Evolutionary conservation across 768 basidiomycete genomes (phyloP).

Genomic region (Chlorophyllum brunneum): DNA sequence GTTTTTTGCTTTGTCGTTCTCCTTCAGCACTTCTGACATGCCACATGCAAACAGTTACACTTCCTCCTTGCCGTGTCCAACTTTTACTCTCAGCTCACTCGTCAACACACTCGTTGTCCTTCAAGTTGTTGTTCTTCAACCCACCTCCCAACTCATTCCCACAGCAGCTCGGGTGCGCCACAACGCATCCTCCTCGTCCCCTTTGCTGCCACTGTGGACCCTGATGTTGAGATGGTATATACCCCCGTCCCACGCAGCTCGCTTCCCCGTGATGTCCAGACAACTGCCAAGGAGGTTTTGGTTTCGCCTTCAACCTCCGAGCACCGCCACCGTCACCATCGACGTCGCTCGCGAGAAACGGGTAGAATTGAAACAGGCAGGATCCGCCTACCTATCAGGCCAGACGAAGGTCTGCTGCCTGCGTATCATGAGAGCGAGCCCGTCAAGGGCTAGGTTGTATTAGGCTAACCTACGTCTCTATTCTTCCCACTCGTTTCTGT

Average conservation of each 20-base stretch:
- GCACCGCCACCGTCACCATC: constrained; percentile 29
- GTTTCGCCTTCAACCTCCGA: constrained; percentile 33
- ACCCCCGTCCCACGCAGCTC: constrained; percentile 61
- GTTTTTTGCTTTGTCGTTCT: constrained; percentile 21
- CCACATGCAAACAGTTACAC: constrained; percentile 49
- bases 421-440: constrained; percentile 7
- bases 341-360: constrained; percentile 25
- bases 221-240: constrained; percentile 49
- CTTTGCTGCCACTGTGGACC: constrained; percentile 14
- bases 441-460: constrained; percentile 6
- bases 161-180: constrained; percentile 25
- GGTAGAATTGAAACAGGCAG: constrained; percentile 23
- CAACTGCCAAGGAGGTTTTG: constrained; percentile 68
- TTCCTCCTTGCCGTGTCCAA: constrained; percentile 71
- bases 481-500: background rate
- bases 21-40: background rate
- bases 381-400: constrained; percentile 40
- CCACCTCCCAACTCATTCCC: constrained; percentile 17
- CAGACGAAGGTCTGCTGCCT: constrained; percentile 44
- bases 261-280: constrained; percentile 50
- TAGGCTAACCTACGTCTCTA: background rate
- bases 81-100: constrained; percentile 53
- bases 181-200: constrained; percentile 69
- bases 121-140: constrained; percentile 15
- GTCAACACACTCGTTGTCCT: constrained; percentile 27